Evolutionary conservation across 2,329 filamentous ascomycete genomes (phyloP).

Genomic region (Penicillium oxalicum): DNA sequence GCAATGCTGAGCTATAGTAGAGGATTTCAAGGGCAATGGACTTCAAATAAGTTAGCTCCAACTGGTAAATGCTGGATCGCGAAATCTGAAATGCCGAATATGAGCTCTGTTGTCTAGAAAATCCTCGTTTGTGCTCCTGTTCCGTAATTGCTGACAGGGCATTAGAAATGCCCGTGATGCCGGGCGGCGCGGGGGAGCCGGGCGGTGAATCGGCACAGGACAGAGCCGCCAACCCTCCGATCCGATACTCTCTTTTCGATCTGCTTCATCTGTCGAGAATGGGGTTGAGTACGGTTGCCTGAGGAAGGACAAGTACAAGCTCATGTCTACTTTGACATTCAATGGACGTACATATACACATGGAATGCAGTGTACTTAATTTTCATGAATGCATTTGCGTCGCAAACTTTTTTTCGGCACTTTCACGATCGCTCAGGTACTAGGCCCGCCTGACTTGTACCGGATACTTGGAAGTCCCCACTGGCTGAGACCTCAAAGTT

Average conservation of each 20-base stretch:
- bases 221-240: neutral
- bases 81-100: neutral
- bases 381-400: too few relatives aligned
- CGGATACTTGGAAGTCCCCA: too few relatives aligned
- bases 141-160: slow-evolving; percentile 18
- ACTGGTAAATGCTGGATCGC: neutral
- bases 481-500: too few relatives aligned
- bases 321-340: too few relatives aligned
- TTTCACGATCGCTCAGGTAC: too few relatives aligned
- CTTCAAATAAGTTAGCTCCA: neutral
- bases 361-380: too few relatives aligned
- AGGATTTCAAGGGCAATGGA: neutral
- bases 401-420: too few relatives aligned
- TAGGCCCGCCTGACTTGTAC: too few relatives aligned
- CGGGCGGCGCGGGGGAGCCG: slow-evolving; percentile 15
- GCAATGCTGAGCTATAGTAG: slow-evolving; percentile 6
- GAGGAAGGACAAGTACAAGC: too few relatives aligned
- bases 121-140: slow-evolving; percentile 1
- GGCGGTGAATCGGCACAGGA: slow-evolving; percentile 9
- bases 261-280: neutral
- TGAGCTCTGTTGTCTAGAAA: slow-evolving; percentile 6
- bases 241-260: neutral
- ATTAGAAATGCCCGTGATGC: slow-evolving; percentile 23
- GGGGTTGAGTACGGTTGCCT: too few relatives aligned
- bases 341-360: too few relatives aligned